Conservation (phyloP, 1,284 basidiomycete species). For the Polyporus tsugae region DNA sequence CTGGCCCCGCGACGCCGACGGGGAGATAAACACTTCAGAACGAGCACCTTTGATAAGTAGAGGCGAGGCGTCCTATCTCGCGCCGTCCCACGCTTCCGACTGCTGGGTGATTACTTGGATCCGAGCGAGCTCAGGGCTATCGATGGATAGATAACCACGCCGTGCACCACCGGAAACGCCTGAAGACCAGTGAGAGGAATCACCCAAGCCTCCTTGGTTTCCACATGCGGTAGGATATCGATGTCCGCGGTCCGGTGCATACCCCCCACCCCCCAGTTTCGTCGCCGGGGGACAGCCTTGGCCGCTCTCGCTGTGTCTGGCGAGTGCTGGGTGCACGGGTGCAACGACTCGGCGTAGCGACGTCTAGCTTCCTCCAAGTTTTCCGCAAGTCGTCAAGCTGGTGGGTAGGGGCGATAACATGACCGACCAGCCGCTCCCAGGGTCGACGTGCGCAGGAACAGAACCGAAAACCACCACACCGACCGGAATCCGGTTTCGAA, state of each 20-base stretch:
- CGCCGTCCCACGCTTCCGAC: background rate
- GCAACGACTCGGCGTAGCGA: background rate
- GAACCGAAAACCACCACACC: background rate
- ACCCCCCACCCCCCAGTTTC: too few species aligned
- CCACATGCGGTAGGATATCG: background rate
- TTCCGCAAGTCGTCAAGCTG: background rate
- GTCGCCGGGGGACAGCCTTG: background rate
- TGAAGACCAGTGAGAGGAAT: background rate
- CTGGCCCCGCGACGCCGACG: background rate
- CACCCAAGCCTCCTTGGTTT: background rate
- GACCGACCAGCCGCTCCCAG: background rate
- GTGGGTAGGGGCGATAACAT: background rate
- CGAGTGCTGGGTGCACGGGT: background rate
- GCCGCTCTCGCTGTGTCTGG: background rate
- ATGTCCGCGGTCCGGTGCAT: too few species aligned
- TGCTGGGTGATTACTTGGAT: background rate
- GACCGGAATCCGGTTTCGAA: background rate
- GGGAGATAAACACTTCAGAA: background rate
- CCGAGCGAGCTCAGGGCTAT: constrained; percentile 8
- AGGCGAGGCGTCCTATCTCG: constrained; percentile 1
- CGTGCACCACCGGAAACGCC: background rate
- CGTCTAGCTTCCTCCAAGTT: background rate
- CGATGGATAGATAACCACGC: constrained; percentile 13
- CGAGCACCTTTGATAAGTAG: background rate
- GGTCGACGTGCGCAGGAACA: background rate